These are phyloP conservation scores for Exophiala mesophila DNA, from an alignment of 2,329 filamentous ascomycete species.

Conservation along the genomic window DNA sequence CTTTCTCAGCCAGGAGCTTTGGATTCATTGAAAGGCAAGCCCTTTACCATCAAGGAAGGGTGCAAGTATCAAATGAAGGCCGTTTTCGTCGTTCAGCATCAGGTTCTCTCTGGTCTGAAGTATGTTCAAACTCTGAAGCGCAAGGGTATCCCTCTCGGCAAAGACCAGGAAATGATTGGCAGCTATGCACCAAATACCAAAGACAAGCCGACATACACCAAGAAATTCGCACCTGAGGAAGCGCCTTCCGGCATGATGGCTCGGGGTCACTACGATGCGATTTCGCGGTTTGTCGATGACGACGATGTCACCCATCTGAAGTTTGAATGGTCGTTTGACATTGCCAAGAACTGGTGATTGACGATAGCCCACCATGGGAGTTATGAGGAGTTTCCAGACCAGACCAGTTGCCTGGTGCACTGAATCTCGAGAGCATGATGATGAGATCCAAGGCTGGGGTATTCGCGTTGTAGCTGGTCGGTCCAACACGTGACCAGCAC, in stretches of 20 bases:
- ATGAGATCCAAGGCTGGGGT: too few species aligned
- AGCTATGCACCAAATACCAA: constrained; percentile 92
- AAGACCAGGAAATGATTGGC: constrained; percentile 98
- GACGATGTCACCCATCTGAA: constrained; percentile 84
- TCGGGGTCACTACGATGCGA: constrained; percentile 83
- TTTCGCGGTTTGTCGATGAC: constrained; percentile 90
- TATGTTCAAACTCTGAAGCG: constrained; percentile 93
- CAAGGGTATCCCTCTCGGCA: constrained; percentile 79
- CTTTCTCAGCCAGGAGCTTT: constrained; percentile 70
- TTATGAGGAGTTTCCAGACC: too few species aligned
- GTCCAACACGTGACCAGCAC: too few species aligned
- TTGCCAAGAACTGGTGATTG: constrained; percentile 86
- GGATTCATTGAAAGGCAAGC: constrained; percentile 75
- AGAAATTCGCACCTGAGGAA: constrained; percentile 78
- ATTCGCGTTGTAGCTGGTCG: too few species aligned
- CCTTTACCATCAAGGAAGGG: constrained; percentile 97
- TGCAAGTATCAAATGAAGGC: constrained; percentile 91
- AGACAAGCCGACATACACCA: constrained; percentile 77
- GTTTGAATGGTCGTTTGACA: constrained; percentile 96
- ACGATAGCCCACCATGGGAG: too few species aligned
- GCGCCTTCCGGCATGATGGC: constrained; percentile 86
- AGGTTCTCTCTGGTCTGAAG: constrained; percentile 90
- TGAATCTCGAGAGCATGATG: too few species aligned
- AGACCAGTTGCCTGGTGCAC: too few species aligned
- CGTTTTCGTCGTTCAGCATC: constrained; percentile 91